Conservation (phyloP, 2,329 filamentous ascomycete genomes). For the Aspergillus proliferans region DNA sequence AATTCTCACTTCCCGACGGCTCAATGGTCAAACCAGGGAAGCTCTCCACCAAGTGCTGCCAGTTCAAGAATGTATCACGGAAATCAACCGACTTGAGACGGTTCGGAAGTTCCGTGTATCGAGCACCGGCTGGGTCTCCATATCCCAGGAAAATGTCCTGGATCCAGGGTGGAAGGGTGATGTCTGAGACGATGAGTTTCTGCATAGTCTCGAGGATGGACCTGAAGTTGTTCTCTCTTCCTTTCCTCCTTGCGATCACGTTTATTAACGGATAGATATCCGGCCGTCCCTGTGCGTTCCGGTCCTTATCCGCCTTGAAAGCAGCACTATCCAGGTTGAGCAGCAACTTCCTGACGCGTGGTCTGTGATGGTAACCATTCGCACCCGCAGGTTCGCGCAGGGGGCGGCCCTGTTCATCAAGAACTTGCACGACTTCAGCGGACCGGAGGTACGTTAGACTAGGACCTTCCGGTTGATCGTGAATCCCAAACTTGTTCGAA, state of each 20-base stretch:
- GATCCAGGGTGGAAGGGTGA: constrained; percentile 82
- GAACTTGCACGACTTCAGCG: constrained; percentile 77
- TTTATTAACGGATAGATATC: constrained; percentile 84
- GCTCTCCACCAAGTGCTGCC: constrained; percentile 87
- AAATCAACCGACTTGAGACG: constrained; percentile 76
- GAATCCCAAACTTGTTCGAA: constrained; percentile 15
- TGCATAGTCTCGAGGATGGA: constrained; percentile 87
- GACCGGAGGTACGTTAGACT: constrained; percentile 68
- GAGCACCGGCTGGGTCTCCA: constrained; percentile 82
- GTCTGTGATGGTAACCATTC: constrained; percentile 56
- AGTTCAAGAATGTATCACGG: constrained; percentile 89
- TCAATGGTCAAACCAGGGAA: constrained; percentile 83
- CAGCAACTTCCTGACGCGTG: constrained; percentile 63
- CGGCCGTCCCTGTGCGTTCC: constrained; percentile 57
- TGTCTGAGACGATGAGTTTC: constrained; percentile 74
- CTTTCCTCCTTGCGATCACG: constrained; percentile 71
- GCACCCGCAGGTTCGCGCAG: constrained; percentile 57
- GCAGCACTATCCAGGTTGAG: constrained; percentile 73
- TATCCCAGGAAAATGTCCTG: constrained; percentile 98
- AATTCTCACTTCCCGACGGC: constrained; percentile 62
- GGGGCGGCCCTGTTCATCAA: constrained; percentile 74
- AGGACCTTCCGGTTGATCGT: constrained; percentile 48
- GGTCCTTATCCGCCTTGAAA: constrained; percentile 71
- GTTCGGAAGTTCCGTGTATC: constrained; percentile 75
- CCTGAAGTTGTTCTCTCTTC: constrained; percentile 95